phyloP scores from a whole-genome alignment of 257 asterid species.

The Lycium ferocissimum region DNA sequence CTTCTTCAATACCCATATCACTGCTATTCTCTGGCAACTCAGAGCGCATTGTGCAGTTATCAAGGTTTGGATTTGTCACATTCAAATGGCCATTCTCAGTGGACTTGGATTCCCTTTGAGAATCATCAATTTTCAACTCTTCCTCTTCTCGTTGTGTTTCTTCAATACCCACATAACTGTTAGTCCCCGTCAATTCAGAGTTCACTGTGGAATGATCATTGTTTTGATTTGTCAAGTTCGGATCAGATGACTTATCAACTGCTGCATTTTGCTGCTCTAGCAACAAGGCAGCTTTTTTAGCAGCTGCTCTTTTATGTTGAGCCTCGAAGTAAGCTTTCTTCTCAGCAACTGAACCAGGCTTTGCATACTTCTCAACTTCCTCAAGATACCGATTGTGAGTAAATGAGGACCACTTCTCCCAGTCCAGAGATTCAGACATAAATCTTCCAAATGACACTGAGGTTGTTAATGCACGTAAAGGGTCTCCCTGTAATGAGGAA shows the following conservation, averaged over 20 bases:
- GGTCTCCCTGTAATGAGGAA: conserved; percentile 59
- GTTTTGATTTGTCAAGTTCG: conserved; percentile 27
- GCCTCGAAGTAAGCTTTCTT: conserved; percentile 96
- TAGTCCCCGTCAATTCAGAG: conserved; percentile 28
- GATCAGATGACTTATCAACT: conserved; percentile 32
- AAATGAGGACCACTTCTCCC: conserved; percentile 91
- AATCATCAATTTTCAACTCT: background rate
- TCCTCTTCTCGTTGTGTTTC: conserved; percentile 26
- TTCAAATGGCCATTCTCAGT: conserved; percentile 8
- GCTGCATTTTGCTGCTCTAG: conserved; percentile 58
- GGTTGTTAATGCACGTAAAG: conserved; percentile 70
- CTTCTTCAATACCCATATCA: conserved; percentile 38
- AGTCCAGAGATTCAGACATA: conserved; percentile 76
- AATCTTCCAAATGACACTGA: conserved; percentile 91
- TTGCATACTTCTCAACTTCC: conserved; percentile 77
- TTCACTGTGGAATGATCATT: conserved; percentile 31
- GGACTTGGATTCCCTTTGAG: background rate
- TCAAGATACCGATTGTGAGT: conserved; percentile 81
- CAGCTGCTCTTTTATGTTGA: conserved; percentile 67
- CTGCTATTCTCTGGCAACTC: conserved; percentile 14
- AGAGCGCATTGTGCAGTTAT: background rate
- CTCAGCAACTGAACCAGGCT: conserved; percentile 94
- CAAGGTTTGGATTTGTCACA: conserved; percentile 17
- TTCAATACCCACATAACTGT: conserved; percentile 27
- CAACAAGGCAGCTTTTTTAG: conserved; percentile 66